Evolutionary conservation across 176 grass and related monocot genomes (phyloP), one percentile per base, ranked within the genome.

Genomic region (Oryza rufipogon): DNA sequence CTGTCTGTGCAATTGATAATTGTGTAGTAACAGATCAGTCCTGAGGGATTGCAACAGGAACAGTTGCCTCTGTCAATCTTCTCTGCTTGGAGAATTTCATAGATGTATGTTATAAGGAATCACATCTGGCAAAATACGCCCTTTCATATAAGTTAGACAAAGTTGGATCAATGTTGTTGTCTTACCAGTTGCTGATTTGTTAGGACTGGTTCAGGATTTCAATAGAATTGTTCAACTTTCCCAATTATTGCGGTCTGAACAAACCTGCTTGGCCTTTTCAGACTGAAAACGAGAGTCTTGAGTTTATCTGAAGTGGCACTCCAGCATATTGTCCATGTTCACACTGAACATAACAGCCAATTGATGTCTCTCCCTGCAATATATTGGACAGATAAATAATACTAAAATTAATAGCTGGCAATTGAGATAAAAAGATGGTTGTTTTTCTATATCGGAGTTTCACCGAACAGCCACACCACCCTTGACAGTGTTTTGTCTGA

Each of bases 101-200:
- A 58, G 5, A 54, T 19, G 52, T 20, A 58, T 20, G 17, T 4
- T 58, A 5, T 2, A 58, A 6, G 14, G 52, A 58, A 30, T 54
- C 46, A 56, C 4, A 16, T n/a, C 77, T 49, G 20, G 15, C 65
- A 30, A 65, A 65, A 67, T 49, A 66, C 34, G 16, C 11, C 26
- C 61, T 41, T 22, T 5, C 16, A 41, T 58, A 2, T 28, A n/a
- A 20, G 64, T 67, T 84, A 30, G 22, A 41, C 10, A 76, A 44
- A 77, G 15, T 78, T 71, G 48, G n/a, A 38, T 80, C 30, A 79
- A 23, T 63, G 23, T 34, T 71, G 47, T 42, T 64, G 33, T 64
- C 26, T 48, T 70, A 77, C 46, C 19, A 63, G 14, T 70, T 45
- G 19, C 17, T 49, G 28, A 47, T 80, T 4, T 73, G 6, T 48